Conservation (phyloP, 371 early-diverging fungal genomes). For the Apophysomyces ossiformis region DNA sequence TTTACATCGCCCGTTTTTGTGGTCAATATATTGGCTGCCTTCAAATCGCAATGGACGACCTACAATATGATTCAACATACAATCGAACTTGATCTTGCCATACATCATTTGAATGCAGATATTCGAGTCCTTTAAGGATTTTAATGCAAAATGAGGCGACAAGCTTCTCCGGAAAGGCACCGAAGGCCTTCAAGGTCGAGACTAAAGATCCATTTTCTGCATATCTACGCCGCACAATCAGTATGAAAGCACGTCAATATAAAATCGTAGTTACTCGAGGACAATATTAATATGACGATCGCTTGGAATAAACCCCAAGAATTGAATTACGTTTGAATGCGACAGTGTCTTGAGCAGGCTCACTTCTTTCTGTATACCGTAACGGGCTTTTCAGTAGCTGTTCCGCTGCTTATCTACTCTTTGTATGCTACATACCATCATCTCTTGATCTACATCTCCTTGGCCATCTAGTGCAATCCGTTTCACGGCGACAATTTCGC, state of each 20-base stretch:
- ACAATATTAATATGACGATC: slow-evolving; percentile 78
- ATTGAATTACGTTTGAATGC: slow-evolving; percentile 87
- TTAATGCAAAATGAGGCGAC: slow-evolving; percentile 90
- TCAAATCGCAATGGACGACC: slow-evolving; percentile 95
- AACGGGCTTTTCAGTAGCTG: not conserved
- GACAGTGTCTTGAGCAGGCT: slow-evolving; percentile 68
- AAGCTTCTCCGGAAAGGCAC: slow-evolving; percentile 90
- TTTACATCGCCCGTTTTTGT: slow-evolving; percentile 94
- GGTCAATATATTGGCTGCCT: slow-evolving; percentile 93
- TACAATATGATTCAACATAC: slow-evolving; percentile 12
- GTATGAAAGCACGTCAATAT: not conserved
- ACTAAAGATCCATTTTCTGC: slow-evolving; percentile 96
- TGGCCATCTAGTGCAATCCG: slow-evolving; percentile 69
- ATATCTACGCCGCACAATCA: slow-evolving; percentile 31
- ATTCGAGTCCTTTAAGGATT: slow-evolving; percentile 87
- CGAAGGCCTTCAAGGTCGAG: slow-evolving; percentile 86
- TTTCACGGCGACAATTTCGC: slow-evolving; percentile 90
- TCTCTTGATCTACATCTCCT: slow-evolving; percentile 54
- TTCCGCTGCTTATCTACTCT: not conserved
- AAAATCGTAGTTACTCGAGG: slow-evolving; percentile 69
- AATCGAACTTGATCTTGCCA: not conserved
- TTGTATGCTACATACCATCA: slow-evolving; percentile 48
- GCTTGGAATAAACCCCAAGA: slow-evolving; percentile 79
- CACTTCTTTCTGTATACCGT: slow-evolving; percentile 57
- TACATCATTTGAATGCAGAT: slow-evolving; percentile 84